Base-by-base conservation (phyloP, 306 rosid species). In the Quercus suber region DNA sequence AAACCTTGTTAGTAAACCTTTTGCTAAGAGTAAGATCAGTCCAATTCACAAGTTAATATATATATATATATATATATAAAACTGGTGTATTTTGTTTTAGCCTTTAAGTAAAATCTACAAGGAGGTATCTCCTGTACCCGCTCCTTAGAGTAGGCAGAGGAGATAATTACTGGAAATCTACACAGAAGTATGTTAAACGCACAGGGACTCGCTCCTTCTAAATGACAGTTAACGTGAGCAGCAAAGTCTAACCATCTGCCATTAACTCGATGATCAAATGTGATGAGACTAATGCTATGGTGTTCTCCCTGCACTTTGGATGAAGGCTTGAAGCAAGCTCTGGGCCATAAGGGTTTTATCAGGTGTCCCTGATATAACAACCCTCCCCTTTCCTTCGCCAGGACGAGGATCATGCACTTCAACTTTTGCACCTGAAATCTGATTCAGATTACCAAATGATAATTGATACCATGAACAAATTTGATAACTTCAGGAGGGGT, bases 391-490 rank as follows among this genome's bases (percentile, higher is more conserved):
- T 77, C 80, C 81, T 81, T 75, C 82, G 7, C 92, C 89, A 21
- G 9, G 81, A 27, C 78, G 55, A 73, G 94, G 92, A 83, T 90
- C 90, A 75, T 72, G 86, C 37, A 86, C 92, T 10, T 69, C 73
- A 6, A 90, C 94, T 79, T 49, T 83, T 61, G 94, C 94, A 52
- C 94, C 94, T 77, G 94, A 90, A 81, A 90, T 90, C 94, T 90
- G 94, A 23, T 88, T 43, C 75, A 82, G 1, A 76, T 79, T 7
- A 74, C 58, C 28, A 76, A 5, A 53, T 9, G 8, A 45, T 28
- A 27, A 72, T 51, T 18, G 17, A 27, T 23, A 52, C 60, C 60
- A 72, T 25, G 45, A 37, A 18, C 23, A 35, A 23, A 45, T 27
- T 55, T 19, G 45, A 73, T 18, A 55, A 55, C 14, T 55, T 12